These are phyloP conservation scores for Rugosomyces carneus DNA, from an alignment of 1,284 basidiomycete species.

Conservation along the genomic window DNA sequence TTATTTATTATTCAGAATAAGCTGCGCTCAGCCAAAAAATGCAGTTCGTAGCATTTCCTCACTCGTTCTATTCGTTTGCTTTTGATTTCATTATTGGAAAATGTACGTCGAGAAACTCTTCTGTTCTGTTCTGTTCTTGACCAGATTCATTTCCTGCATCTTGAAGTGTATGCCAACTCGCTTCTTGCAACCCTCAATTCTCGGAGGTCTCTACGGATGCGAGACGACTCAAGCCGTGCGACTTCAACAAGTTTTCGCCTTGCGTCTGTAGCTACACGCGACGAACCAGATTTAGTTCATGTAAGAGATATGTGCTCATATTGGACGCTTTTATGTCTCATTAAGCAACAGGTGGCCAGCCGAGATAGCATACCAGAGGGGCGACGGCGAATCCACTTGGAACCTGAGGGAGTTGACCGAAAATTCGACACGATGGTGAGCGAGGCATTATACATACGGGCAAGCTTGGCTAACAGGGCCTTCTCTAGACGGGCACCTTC, in stretches of 20 bases:
- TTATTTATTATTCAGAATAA: background rate
- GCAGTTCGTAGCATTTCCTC: slow-evolving; percentile 32
- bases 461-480: background rate
- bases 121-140: background rate
- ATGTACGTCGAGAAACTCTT: slow-evolving; percentile 23
- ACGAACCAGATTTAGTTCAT: slow-evolving; percentile 16
- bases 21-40: background rate
- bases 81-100: slow-evolving; percentile 45
- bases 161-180: slow-evolving; percentile 39
- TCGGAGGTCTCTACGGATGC: slow-evolving; percentile 28
- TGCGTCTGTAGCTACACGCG: slow-evolving; percentile 20
- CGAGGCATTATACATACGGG: background rate
- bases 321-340: background rate
- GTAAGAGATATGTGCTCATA: slow-evolving; percentile 11
- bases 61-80: slow-evolving; percentile 37
- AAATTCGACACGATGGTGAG: slow-evolving; percentile 10
- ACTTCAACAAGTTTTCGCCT: slow-evolving; percentile 29
- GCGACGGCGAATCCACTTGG: slow-evolving; percentile 9
- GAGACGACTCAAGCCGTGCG: slow-evolving; percentile 19
- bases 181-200: slow-evolving; percentile 39
- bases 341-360: slow-evolving; percentile 7
- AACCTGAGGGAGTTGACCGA: slow-evolving; percentile 4
- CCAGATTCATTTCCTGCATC: background rate
- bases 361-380: slow-evolving; percentile 6
- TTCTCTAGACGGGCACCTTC: background rate